These are phyloP conservation scores for Phytophthora pistaciae DNA, from an alignment of 352 stramenopile species.

Conservation along the genomic window DNA sequence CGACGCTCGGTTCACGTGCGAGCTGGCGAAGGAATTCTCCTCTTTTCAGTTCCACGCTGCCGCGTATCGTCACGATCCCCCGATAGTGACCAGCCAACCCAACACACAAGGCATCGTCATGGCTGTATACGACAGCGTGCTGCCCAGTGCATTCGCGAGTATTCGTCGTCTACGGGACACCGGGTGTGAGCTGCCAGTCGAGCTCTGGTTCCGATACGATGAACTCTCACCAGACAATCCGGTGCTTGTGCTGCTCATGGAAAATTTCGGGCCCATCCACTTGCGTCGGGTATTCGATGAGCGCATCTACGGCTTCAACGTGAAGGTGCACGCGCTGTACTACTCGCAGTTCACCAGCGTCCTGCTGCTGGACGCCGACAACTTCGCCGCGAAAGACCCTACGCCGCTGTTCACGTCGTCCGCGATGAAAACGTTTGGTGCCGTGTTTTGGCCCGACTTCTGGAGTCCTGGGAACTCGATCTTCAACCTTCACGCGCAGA, in stretches of 20 bases:
- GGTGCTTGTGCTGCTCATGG: constrained; percentile 42
- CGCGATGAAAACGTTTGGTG: constrained; percentile 40
- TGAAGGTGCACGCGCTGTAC: constrained; percentile 62
- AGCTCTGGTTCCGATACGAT: constrained; percentile 65
- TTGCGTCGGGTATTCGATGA: constrained; percentile 59
- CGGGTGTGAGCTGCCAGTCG: constrained; percentile 53
- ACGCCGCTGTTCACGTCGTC: constrained; percentile 49
- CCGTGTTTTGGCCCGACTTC: constrained; percentile 64
- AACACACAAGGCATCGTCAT: constrained; percentile 54
- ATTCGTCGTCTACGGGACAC: constrained; percentile 48
- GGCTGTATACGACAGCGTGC: constrained; percentile 49
- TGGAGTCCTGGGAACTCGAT: constrained; percentile 61
- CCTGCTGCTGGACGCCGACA: constrained; percentile 60
- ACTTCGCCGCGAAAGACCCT: constrained; percentile 53
- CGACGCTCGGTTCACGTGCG: constrained; percentile 74
- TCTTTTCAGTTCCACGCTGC: constrained; percentile 55
- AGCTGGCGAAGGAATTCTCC: constrained; percentile 65
- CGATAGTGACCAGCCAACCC: constrained; percentile 30
- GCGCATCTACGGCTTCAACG: constrained; percentile 55
- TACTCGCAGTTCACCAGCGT: constrained; percentile 59
- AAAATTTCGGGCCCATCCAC: constrained; percentile 44
- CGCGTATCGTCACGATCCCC: constrained; percentile 68
- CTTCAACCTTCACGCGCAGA: constrained; percentile 70
- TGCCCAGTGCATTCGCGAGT: constrained; percentile 61
- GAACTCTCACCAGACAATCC: constrained; percentile 51